Percentiles rank a stretch among this genome's conserved stretches.
Conservation (phyloP, 2,329 filamentous ascomycete species). For the Zymoseptoria tritici region DNA sequence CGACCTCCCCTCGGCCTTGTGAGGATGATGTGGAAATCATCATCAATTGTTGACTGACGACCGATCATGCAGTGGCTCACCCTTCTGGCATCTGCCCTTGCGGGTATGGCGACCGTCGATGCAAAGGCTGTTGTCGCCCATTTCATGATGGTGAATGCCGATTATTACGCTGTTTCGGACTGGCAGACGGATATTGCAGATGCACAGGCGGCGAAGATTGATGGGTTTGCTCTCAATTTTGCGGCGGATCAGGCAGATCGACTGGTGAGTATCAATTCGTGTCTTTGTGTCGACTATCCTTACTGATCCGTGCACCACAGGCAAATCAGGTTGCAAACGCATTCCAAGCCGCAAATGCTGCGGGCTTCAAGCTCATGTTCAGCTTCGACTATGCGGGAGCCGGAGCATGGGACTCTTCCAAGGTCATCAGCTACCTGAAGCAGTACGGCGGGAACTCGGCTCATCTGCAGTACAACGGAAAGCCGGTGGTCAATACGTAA, state of each 20-base stretch:
- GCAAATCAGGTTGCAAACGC: conserved; percentile 39
- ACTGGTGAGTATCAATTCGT: neutral
- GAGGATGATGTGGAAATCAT: neutral
- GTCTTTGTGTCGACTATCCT: neutral
- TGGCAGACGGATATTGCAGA: conserved; percentile 10
- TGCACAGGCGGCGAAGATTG: conserved; percentile 28
- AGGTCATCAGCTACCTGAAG: conserved; percentile 39
- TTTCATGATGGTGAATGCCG: conserved; percentile 10
- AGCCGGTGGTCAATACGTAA: conserved; percentile 48
- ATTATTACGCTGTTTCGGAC: conserved; percentile 4
- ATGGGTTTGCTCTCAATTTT: conserved; percentile 47
- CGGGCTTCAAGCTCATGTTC: conserved; percentile 48
- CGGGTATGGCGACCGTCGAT: conserved; percentile 5
- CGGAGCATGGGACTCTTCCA: conserved; percentile 32
- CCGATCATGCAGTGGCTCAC: conserved; percentile 7
- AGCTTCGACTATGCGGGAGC: conserved; percentile 50
- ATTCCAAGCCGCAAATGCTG: conserved; percentile 31
- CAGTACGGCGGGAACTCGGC: conserved; percentile 39
- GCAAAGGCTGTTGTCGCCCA: conserved; percentile 10
- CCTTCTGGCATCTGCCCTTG: conserved; percentile 6
- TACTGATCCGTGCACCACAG: neutral
- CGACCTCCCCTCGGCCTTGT: neutral
- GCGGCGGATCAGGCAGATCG: conserved; percentile 32
- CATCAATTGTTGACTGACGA: neutral
- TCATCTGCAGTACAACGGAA: conserved; percentile 44